Evolutionary conservation across 441 rosid genomes (phyloP).

Genomic region (Isatis lusitanica): DNA sequence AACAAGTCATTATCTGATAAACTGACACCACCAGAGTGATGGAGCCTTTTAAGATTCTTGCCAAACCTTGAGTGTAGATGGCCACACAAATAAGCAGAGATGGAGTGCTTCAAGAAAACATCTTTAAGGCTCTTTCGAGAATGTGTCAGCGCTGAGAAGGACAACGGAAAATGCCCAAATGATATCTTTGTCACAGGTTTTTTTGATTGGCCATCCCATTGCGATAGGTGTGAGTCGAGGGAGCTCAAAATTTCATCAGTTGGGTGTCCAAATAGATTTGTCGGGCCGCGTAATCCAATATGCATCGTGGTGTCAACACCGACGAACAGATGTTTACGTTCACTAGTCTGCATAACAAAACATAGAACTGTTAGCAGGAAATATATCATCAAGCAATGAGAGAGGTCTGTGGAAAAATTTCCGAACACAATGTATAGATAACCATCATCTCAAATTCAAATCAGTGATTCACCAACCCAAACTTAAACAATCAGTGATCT

Average conservation of each 20-base stretch:
- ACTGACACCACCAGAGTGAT: slow-evolving; percentile 42
- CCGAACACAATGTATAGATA: too few species aligned
- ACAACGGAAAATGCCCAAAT: slow-evolving; percentile 92
- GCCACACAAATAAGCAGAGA: slow-evolving; percentile 82
- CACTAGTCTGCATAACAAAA: slow-evolving; percentile 49
- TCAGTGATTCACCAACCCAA: not conserved
- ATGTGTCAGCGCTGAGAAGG: slow-evolving; percentile 65
- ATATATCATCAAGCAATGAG: not conserved
- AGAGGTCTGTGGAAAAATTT: too few species aligned
- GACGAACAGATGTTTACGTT: slow-evolving; percentile 70
- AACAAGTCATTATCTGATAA: slow-evolving; percentile 50
- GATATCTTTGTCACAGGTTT: slow-evolving; percentile 73
- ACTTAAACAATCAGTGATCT: not conserved
- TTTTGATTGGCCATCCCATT: slow-evolving; percentile 62
- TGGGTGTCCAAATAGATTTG: slow-evolving; percentile 93
- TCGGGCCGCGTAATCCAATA: slow-evolving; percentile 85
- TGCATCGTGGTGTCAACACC: slow-evolving; percentile 82
- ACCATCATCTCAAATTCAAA: too few species aligned
- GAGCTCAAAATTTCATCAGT: slow-evolving; percentile 65
- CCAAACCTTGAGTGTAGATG: slow-evolving; percentile 90
- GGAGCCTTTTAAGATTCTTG: slow-evolving; percentile 82
- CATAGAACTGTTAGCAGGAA: slow-evolving; percentile 28
- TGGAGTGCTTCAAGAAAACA: slow-evolving; percentile 74
- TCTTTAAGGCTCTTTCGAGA: slow-evolving; percentile 69
- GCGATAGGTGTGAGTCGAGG: slow-evolving; percentile 66